Evolutionary conservation across 495 filamentous ascomycete genomes (phyloP).

Genomic region (Tuber brumale): DNA sequence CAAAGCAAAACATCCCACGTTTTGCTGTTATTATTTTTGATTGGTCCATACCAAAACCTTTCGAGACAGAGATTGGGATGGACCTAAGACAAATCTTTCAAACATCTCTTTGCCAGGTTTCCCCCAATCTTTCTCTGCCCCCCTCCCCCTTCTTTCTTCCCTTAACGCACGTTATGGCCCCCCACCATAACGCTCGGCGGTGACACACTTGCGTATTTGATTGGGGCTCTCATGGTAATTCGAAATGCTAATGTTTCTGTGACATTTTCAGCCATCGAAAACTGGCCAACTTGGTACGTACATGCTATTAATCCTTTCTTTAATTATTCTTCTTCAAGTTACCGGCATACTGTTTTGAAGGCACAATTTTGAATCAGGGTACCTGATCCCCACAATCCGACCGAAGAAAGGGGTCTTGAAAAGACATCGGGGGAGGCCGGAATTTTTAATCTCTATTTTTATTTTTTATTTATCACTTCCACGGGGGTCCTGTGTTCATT

Average conservation of each 20-base stretch:
- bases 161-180: neutral
- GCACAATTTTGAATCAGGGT: neutral
- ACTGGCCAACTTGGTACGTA: conserved; percentile 61
- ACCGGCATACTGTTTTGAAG: neutral
- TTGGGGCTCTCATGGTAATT: neutral
- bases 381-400: neutral
- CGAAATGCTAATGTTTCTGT: conserved; percentile 19
- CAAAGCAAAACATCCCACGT: neutral
- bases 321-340: conserved; percentile 5
- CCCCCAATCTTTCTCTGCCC: neutral
- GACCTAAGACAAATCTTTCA: neutral
- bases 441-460: neutral
- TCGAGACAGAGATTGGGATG: neutral
- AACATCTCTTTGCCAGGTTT: neutral
- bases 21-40: neutral
- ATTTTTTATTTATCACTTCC: neutral
- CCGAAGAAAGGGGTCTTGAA: neutral
- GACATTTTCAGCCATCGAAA: conserved; percentile 54
- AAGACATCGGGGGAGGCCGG: neutral
- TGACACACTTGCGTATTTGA: neutral
- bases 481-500: neutral
- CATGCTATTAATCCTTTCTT: conserved; percentile 5
- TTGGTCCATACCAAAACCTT: neutral
- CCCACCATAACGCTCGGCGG: neutral
- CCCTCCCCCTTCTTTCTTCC: neutral